Evolutionary conservation across 2,329 filamentous ascomycete genomes (phyloP).

Genomic region (Monilinia polystroma): DNA sequence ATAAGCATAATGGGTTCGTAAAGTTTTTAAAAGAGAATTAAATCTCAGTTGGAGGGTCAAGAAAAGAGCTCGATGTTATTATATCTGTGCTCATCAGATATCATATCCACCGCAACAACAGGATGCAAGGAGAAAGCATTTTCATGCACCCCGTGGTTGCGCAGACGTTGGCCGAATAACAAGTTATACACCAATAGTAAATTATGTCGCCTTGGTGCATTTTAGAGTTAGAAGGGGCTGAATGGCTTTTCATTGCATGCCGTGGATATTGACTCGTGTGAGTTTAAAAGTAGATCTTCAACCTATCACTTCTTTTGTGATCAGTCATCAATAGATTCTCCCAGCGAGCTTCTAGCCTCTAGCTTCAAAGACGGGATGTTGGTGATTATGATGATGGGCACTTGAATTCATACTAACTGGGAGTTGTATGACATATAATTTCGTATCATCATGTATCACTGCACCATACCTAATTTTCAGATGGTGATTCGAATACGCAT

Average conservation of each 20-base stretch:
- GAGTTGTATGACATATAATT: slow-evolving; percentile 3
- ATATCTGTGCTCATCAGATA: not conserved
- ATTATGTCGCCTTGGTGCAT: not conserved
- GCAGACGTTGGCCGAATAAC: not conserved
- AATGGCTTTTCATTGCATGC: slow-evolving; percentile 1
- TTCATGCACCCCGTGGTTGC: not conserved
- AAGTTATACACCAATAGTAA: not conserved
- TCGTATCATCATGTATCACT: not conserved
- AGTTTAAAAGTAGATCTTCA: not conserved
- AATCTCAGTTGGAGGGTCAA: not conserved
- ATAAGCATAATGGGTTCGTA: not conserved
- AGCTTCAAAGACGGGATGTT: not conserved
- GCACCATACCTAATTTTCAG: not conserved
- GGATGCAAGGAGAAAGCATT: slow-evolving; percentile 1
- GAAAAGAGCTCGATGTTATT: not conserved
- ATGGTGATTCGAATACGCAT: not conserved
- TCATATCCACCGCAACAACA: not conserved
- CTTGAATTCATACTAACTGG: not conserved
- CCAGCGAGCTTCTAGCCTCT: not conserved
- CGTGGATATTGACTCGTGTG: not conserved
- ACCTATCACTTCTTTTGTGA: not conserved
- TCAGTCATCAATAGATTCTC: not conserved
- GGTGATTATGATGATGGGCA: not conserved
- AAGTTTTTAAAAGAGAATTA: not conserved
- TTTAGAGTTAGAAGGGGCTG: not conserved